A percentile compares a stretch with the other conserved stretches of the same genome.
Conservation (phyloP, 73 alveolate genomes). For the Loxodes magnus region DNA sequence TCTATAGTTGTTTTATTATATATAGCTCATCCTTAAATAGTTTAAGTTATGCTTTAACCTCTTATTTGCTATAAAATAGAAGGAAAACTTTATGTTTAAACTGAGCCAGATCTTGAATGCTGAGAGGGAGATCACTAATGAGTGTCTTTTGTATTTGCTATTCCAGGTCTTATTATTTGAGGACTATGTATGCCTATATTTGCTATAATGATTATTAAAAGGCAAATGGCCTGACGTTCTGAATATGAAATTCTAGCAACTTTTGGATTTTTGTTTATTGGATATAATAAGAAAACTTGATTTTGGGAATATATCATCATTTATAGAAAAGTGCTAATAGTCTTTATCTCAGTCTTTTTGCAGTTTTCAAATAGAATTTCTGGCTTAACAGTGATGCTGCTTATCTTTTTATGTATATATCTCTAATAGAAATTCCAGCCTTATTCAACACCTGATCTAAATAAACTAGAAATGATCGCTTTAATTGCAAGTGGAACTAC, state of each 20-base stretch:
- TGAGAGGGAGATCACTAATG: slow-evolving; percentile 14
- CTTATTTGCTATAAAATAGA: slow-evolving; percentile 39
- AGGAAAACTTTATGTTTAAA: slow-evolving; percentile 15
- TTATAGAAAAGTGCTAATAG: slow-evolving; percentile 34
- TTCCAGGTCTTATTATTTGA: slow-evolving; percentile 38
- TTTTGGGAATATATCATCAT: slow-evolving; percentile 54
- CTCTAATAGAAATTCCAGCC: not conserved
- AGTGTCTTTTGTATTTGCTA: slow-evolving; percentile 12
- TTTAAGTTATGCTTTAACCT: slow-evolving; percentile 29
- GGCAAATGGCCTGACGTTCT: too few species aligned
- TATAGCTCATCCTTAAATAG: slow-evolving; percentile 41
- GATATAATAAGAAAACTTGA: slow-evolving; percentile 28
- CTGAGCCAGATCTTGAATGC: slow-evolving; percentile 34
- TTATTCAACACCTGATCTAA: not conserved
- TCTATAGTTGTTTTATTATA: slow-evolving; percentile 30
- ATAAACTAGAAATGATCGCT: slow-evolving; percentile 9
- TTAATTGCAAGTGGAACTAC: not conserved
- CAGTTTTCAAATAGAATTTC: too few species aligned
- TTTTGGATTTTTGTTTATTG: slow-evolving; percentile 53
- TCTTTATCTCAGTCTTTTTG: slow-evolving; percentile 29
- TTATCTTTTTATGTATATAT: not conserved
- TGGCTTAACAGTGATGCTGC: not conserved
- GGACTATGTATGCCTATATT: not conserved
- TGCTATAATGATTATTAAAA: not conserved
- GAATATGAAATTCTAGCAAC: slow-evolving; percentile 13